Evolutionary conservation across 1,284 basidiomycete genomes (phyloP), one percentile per base, ranked within the genome.

Genomic region (Mycena sp.): DNA sequence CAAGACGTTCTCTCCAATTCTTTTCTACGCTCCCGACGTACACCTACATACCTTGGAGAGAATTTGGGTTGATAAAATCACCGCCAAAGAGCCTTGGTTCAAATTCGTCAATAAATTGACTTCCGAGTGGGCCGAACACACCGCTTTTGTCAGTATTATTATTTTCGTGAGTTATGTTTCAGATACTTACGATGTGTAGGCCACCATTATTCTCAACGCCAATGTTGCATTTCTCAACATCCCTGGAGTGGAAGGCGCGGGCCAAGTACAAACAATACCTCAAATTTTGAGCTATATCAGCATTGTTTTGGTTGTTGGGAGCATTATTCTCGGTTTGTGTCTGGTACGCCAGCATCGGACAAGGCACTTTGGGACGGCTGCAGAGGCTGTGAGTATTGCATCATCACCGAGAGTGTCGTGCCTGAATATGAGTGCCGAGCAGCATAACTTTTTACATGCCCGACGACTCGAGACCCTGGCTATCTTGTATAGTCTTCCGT

Each of bases 401-500:
- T 23, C 9, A 35, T 52, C 23, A 6, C 16, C 25, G n/a, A 19
- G 10, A 23, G 2, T 26, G 12, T 38, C 5, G 19, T 19, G 11
- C n/a, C 28, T 40, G 16, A 49, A 16, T 40, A 14, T 38, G n/a
- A 50, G 11, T n/a, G 26, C 4, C 4, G 21, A 12, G 29, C 17
- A 57, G 55, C 35, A 35, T n/a, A 9, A 40, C 12, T 58, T 58
- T 19, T 51, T 51, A 28, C 35, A 7, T 4, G 25, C 2, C 4
- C 32, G 37, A 29, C 14, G 41, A 73, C 74, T 83, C 11, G 80
- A 83, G 66, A 76, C 74, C 4, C 72, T 84, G n/a, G 80, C 81
- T 2, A 72, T 83, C 37, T 71, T 84, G 69, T 83, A 82, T 69
- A 80, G 79, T 50, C 68, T 84, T 25, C 82, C 83, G 0, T 83